phyloP scores from a whole-genome alignment of 2,329 filamentous ascomycete species.

The Chaetomium strumarium region DNA sequence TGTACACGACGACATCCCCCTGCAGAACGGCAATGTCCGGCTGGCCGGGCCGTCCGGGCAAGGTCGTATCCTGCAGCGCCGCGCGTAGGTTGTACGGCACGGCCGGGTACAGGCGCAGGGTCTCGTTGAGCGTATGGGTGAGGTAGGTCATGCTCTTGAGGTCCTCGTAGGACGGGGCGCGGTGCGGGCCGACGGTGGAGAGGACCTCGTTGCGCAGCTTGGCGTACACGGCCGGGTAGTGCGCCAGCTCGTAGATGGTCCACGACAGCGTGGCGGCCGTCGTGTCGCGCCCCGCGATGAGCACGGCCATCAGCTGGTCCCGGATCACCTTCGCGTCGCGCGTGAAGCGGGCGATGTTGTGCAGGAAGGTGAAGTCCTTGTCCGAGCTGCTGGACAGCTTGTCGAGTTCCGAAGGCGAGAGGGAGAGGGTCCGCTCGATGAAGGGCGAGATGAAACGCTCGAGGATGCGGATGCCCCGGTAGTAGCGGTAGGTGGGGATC shows the following conservation, averaged over 20 bases:
- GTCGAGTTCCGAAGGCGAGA: conserved; percentile 60
- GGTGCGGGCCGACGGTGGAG: conserved; percentile 24
- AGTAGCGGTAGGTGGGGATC: conserved; percentile 55
- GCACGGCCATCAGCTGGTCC: conserved; percentile 69
- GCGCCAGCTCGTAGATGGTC: conserved; percentile 34
- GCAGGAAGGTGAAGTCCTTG: conserved; percentile 67
- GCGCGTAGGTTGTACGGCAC: conserved; percentile 28
- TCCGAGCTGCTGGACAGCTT: conserved; percentile 59
- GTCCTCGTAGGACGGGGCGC: conserved; percentile 42
- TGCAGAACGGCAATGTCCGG: conserved; percentile 24
- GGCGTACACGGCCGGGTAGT: conserved; percentile 32
- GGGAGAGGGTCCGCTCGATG: conserved; percentile 58
- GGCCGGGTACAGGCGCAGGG: conserved; percentile 26
- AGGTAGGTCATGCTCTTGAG: conserved; percentile 45
- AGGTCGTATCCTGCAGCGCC: conserved; percentile 24
- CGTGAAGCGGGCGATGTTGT: conserved; percentile 66
- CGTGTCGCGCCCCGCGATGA: conserved; percentile 66
- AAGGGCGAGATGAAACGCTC: conserved; percentile 65
- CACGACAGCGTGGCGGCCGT: conserved; percentile 41
- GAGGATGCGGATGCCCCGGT: conserved; percentile 56
- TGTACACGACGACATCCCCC: conserved; percentile 25
- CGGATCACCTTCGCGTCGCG: conserved; percentile 57
- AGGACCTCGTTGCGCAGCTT: conserved; percentile 35
- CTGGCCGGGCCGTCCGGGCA: conserved; percentile 22
- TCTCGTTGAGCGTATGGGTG: conserved; percentile 40